Conservation (phyloP, 768 basidiomycete genomes). For the Cyclocybe cylindracea region DNA sequence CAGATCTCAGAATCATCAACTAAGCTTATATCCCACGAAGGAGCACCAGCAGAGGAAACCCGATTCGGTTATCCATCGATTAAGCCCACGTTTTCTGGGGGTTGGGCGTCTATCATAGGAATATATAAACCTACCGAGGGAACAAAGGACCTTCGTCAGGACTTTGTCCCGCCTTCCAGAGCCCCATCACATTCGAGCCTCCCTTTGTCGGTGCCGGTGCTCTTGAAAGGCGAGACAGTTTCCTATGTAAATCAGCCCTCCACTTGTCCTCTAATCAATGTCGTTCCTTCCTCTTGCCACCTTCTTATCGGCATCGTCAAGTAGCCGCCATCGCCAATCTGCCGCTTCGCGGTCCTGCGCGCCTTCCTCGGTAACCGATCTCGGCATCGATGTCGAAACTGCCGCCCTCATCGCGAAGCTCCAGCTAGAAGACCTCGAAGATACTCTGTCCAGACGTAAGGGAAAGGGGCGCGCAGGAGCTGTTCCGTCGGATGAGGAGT, state of each 20-base stretch:
- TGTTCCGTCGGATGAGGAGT: conserved; percentile 35
- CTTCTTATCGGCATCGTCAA: not conserved
- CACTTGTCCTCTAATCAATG: not conserved
- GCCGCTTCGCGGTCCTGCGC: not conserved
- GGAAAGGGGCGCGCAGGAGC: conserved; percentile 28
- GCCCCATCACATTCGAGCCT: not conserved
- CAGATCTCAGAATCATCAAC: too few species aligned
- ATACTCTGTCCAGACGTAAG: conserved; percentile 26
- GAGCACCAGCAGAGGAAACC: too few species aligned
- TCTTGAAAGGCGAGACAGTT: conserved; percentile 10
- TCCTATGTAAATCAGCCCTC: not conserved
- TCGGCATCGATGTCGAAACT: conserved; percentile 29
- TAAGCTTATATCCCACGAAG: too few species aligned
- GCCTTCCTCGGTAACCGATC: not conserved
- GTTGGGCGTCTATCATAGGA: conserved; percentile 6
- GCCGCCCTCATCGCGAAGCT: conserved; percentile 35
- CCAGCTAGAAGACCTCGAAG: conserved; percentile 35
- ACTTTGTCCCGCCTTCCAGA: conserved; percentile 12
- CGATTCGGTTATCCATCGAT: not conserved
- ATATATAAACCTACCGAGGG: conserved; percentile 1
- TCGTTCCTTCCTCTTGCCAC: conserved; percentile 1
- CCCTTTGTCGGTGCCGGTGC: not conserved
- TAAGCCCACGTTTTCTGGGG: not conserved
- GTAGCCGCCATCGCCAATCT: not conserved
- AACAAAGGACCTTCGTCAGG: not conserved